phyloP scores from a whole-genome alignment of 257 asterid species.

The Mentha longifolia region DNA sequence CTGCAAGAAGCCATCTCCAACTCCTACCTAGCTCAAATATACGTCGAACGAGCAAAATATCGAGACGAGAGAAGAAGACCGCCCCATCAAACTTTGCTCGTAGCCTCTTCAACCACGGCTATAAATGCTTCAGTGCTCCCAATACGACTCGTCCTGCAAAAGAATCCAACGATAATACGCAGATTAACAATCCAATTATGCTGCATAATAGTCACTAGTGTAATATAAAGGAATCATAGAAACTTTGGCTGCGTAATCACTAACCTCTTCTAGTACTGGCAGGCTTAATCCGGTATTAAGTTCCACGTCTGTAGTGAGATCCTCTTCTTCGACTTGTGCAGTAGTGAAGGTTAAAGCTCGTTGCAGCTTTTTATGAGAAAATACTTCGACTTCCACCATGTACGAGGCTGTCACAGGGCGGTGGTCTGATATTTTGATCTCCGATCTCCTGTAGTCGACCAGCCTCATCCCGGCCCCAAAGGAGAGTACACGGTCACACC shows the following conservation, averaged over 20 bases:
- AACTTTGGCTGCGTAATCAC: not conserved
- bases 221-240: too few relatives aligned
- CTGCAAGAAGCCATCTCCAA: not conserved
- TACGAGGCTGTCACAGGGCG: slow-evolving; percentile 86
- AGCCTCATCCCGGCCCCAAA: slow-evolving; percentile 80
- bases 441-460: slow-evolving; percentile 69
- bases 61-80: not conserved
- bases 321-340: slow-evolving; percentile 83
- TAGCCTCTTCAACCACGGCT: slow-evolving; percentile 3
- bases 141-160: slow-evolving; percentile 51
- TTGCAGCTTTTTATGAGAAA: slow-evolving; percentile 79
- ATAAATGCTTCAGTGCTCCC: slow-evolving; percentile 40
- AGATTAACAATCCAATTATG: not conserved
- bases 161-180: not conserved
- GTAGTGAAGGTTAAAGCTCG: slow-evolving; percentile 86
- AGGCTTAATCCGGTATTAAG: slow-evolving; percentile 36
- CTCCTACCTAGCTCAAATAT: not conserved
- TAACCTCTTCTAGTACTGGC: slow-evolving; percentile 55
- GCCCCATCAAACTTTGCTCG: not conserved
- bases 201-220: too few relatives aligned
- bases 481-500: slow-evolving; percentile 95
- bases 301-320: slow-evolving; percentile 43
- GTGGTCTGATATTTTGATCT: slow-evolving; percentile 83
- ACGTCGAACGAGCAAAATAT: not conserved
- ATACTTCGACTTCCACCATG: slow-evolving; percentile 84